Base-by-base conservation (phyloP, 2,329 filamentous ascomycete species). In the Cryphonectria carpinicola region DNA sequence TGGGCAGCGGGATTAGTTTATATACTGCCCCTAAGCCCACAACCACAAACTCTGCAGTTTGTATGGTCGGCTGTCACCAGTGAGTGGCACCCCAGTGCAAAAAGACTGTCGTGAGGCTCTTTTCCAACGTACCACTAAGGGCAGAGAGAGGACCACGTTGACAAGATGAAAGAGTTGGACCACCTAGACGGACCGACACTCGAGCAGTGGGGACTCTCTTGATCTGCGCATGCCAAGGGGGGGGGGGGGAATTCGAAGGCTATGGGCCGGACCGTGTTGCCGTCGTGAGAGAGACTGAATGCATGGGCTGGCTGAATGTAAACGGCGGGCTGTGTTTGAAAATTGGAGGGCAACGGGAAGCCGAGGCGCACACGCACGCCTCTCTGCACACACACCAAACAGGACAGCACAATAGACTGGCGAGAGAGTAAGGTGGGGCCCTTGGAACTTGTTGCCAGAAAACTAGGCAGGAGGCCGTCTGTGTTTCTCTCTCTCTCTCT, bases 191-290 rank as follows among this genome's bases (percentile, higher is more conserved):
- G 54, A 58, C 19, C 25, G 32, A 3, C 54, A 32, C 25, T 58
- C 25, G n/a, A 56, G 25, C 52, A 56, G n/a, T 7, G 52, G 54
- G 5, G 14, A 32, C 32, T 8, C 28, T 58, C 19, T 17, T 32
- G 54, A 19, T 56, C 52, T 28, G 52, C 52, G 52, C 25, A 56
- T 56, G 25, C 52, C 52, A 56, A 25, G 52, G 52, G 49, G n/a
- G 52, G 46, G 28, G 28, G 28, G n/a, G 52, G 46, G 28, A 2
- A 2, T 22, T 49, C 46, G 46, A 49, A 10, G 54, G 25, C 28
- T 58, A 19, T 58, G 25, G 54, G 54, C 25, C 54, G 54, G 54
- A 32, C 25, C 54, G 54, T 58, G 54, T 35, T 58, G 54, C 54
- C 28, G 54, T 58, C 54, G 54, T 19, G 54, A 58, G 28, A 58